Base-by-base conservation (phyloP, 2,329 filamentous ascomycete species). In the Fusarium zealandicum region DNA sequence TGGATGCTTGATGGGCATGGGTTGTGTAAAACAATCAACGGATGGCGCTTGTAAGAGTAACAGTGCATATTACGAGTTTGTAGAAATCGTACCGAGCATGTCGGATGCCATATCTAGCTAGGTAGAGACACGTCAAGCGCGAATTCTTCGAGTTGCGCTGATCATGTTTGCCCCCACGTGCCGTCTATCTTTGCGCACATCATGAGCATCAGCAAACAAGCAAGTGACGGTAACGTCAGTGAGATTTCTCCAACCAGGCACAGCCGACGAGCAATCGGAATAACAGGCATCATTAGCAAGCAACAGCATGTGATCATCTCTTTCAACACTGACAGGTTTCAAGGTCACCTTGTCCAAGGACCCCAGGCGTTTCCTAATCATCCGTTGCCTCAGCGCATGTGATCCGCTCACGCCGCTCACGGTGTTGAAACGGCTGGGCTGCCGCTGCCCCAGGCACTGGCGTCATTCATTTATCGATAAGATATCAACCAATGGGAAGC, bases 401-500 rank as follows among this genome's bases (percentile, higher is more conserved):
- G 64, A 66, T 67, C 53, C 36, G 43, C 63, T 63, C 56, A 58
- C 54, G 49, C 53, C 36, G 43, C 63, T 63, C 56, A 58, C 54
- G 49, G 49, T 49, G 33, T 54, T 53, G 39, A 65, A 58, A 38
- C 40, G 58, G 30, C 36, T 44, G 49, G n/a, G n/a, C n/a, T n/a
- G n/a, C n/a, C n/a, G n/a, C n/a, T n/a, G n/a, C n/a, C 48, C 41
- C 64, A n/a, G n/a, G n/a, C 50, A 48, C 59, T 67, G 64, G 64
- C 64, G 64, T 65, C 22, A 25, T 25, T 16, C 44, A 1, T 17
- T 67, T 65, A 66, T 66, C 64, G 64, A 67, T 67, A 66, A 53
- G 6, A 0, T 0, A 0, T 1, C 1, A 5, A 2, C 64, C 64
- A 67, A 67, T 67, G 13, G 52, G 8, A 30, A 2, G 1, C 9